Evolutionary conservation across 164 flowering plant genomes (phyloP).

Genomic region (Buxus sempervirens): DNA sequence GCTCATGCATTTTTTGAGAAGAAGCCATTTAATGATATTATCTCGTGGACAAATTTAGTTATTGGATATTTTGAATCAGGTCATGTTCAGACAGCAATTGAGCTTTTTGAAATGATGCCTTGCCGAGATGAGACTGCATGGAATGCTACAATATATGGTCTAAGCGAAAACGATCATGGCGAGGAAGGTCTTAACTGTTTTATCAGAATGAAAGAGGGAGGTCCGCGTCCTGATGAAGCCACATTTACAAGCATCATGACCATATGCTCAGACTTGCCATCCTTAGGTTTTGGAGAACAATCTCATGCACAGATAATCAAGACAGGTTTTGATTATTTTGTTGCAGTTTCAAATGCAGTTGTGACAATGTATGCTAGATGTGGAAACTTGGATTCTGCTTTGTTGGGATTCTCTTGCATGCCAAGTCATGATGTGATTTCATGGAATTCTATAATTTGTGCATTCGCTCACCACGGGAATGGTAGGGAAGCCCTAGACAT

Average conservation of each 20-base stretch:
- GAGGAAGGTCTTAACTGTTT: slow-evolving; percentile 56
- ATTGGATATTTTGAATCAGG: slow-evolving; percentile 54
- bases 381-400: slow-evolving; percentile 52
- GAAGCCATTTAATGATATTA: slow-evolving; percentile 37
- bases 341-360: slow-evolving; percentile 56
- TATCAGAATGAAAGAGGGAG: slow-evolving; percentile 39
- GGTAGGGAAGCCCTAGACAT: slow-evolving; percentile 45
- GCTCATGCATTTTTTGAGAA: slow-evolving; percentile 58
- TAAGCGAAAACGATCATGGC: slow-evolving; percentile 53
- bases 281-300: slow-evolving; percentile 52
- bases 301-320: slow-evolving; percentile 44
- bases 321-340: slow-evolving; percentile 29
- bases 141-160: slow-evolving; percentile 60
- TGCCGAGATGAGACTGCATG: slow-evolving; percentile 44
- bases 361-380: slow-evolving; percentile 63
- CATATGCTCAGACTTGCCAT: slow-evolving; percentile 48
- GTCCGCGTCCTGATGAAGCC: slow-evolving; percentile 38
- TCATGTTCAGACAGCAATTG: slow-evolving; percentile 33
- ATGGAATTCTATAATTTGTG: slow-evolving; percentile 75
- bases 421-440: slow-evolving; percentile 44
- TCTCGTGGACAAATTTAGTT: slow-evolving; percentile 51
- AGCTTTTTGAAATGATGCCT: slow-evolving; percentile 41
- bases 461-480: slow-evolving; percentile 56
- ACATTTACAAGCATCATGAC: slow-evolving; percentile 57
- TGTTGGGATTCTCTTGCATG: slow-evolving; percentile 39